These are phyloP conservation scores for Phaffia australis DNA, from an alignment of 768 basidiomycete genomes.

Conservation along the genomic window DNA sequence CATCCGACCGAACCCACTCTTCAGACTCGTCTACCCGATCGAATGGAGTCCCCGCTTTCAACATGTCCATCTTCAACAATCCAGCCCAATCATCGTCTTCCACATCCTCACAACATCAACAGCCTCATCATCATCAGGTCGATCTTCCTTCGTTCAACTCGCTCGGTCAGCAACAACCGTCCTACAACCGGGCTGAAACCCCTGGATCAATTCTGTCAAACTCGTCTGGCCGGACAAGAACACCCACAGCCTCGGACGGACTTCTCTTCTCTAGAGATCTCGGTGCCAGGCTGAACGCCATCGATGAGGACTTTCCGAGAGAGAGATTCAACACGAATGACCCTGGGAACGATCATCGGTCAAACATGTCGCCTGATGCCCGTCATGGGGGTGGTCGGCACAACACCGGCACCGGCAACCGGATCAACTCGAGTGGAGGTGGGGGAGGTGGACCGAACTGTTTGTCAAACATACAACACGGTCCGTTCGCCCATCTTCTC, in stretches of 20 bases:
- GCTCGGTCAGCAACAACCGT: constrained; percentile 3
- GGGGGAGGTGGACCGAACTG: no score
- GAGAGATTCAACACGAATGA: no score
- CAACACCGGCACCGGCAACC: no score
- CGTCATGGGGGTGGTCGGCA: no score
- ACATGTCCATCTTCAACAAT: background rate
- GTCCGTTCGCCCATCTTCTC: no score
- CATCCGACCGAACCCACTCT: background rate
- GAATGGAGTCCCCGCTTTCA: background rate
- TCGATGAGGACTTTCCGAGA: no score
- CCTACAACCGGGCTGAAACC: background rate
- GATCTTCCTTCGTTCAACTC: background rate
- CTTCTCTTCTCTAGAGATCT: constrained; percentile 1
- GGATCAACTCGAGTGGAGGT: no score
- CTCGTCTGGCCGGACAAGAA: no score
- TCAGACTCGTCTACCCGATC: background rate
- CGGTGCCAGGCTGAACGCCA: background rate
- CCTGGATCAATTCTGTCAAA: constrained; percentile 1
- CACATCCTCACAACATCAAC: constrained; percentile 10
- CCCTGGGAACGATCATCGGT: no score
- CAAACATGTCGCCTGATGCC: no score
- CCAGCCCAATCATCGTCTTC: background rate
- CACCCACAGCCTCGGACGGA: background rate
- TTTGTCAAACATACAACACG: no score
- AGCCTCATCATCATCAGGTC: constrained; percentile 4